Conservation (phyloP, 2,329 filamentous ascomycete genomes). For the Chlorencoelia australis region DNA sequence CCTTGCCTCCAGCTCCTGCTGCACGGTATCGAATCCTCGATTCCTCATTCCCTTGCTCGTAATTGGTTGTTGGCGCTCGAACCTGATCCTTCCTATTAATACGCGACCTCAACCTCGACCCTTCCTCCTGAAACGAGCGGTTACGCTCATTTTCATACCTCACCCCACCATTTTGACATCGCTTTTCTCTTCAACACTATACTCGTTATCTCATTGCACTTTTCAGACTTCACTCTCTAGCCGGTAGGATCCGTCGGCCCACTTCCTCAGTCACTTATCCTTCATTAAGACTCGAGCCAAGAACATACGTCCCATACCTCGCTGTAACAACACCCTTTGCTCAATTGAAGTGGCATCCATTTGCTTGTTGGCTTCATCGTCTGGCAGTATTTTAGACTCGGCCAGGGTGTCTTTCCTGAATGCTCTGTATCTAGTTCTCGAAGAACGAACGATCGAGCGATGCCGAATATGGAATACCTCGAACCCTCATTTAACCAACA, state of each 20-base stretch:
- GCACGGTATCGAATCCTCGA: constrained; percentile 10
- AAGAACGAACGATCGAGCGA: constrained; percentile 3
- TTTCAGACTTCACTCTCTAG: constrained; percentile 12
- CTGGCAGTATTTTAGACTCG: too few species aligned
- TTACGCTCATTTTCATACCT: constrained; percentile 2
- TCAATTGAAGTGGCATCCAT: too few species aligned
- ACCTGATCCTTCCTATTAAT: constrained; percentile 6
- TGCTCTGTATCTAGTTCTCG: constrained; percentile 1
- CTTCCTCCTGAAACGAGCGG: constrained; percentile 6
- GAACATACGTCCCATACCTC: too few species aligned
- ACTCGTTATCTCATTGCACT: neutral
- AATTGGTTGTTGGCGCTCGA: constrained; percentile 2
- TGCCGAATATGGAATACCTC: constrained; percentile 22
- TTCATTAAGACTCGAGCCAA: too few species aligned
- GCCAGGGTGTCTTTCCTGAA: too few species aligned
- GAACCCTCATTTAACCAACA: constrained; percentile 10
- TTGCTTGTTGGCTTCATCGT: too few species aligned
- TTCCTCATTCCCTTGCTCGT: constrained; percentile 8
- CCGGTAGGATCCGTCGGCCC: too few species aligned
- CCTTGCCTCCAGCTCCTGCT: constrained; percentile 11
- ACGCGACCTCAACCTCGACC: constrained; percentile 7
- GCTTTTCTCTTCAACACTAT: neutral
- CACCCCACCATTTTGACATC: neutral
- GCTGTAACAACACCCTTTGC: too few species aligned
- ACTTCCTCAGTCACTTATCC: too few species aligned